These are phyloP conservation scores for Backusella morwellensis DNA, from an alignment of 192 early-diverging fungal genomes.

Conservation along the genomic window DNA sequence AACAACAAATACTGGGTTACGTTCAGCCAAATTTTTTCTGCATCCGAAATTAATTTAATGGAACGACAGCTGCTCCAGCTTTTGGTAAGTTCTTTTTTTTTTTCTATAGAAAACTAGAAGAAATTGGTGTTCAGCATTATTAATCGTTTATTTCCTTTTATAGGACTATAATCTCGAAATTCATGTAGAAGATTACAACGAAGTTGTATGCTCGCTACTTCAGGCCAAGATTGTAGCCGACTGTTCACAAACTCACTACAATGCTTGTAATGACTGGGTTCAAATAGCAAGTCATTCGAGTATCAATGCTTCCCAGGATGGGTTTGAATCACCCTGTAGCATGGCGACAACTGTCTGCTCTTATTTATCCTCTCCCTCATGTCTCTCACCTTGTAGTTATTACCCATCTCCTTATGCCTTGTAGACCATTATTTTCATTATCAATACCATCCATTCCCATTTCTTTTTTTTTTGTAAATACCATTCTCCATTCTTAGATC, in stretches of 20 bases:
- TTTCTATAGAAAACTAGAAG: not conserved
- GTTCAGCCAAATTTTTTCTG: slow-evolving; percentile 64
- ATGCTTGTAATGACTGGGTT: not conserved
- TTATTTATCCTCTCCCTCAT: not conserved
- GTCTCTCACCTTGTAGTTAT: not conserved
- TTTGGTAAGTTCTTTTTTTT: slow-evolving; percentile 36
- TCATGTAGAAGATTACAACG: not conserved
- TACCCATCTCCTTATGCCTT: not conserved
- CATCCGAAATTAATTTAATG: slow-evolving; percentile 78
- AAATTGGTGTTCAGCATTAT: not conserved
- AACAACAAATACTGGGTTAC: slow-evolving; percentile 81
- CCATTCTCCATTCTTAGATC: not conserved
- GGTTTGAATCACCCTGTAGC: not conserved
- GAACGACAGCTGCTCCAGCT: slow-evolving; percentile 73
- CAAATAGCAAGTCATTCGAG: not conserved
- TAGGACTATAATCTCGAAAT: slow-evolving; percentile 10
- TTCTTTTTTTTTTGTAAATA: not conserved
- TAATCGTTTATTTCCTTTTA: not conserved
- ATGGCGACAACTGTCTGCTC: not conserved
- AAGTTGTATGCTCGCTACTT: not conserved
- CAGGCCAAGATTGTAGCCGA: not conserved
- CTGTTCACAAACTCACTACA: not conserved
- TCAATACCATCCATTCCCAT: not conserved
- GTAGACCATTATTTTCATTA: not conserved
- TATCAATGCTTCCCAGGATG: not conserved